Conservation (phyloP, 352 stramenopile species). For the Globisporangium megalacanthum region DNA sequence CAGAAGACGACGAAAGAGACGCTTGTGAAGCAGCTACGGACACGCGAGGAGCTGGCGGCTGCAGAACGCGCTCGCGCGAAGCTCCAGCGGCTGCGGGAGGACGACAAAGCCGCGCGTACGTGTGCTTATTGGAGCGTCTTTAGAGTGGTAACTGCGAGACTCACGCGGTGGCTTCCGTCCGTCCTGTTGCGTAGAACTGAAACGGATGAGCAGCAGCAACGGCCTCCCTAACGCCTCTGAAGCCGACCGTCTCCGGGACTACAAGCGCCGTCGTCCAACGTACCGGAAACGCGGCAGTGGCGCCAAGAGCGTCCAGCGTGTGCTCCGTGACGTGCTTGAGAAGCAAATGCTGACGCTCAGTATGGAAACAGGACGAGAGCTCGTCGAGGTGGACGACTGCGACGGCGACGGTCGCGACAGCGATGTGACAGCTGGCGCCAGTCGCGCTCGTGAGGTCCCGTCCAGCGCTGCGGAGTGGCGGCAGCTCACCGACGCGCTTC, state of each 20-base stretch:
- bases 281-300: conserved; percentile 44
- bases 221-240: conserved; percentile 3
- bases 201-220: not conserved
- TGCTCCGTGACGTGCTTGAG: conserved; percentile 55
- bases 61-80: not conserved
- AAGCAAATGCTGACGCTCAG: conserved; percentile 60
- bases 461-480: conserved; percentile 9
- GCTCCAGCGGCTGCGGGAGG: conserved; percentile 6
- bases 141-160: not conserved
- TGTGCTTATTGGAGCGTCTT: not conserved
- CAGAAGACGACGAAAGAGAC: conserved; percentile 11
- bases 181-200: not conserved
- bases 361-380: conserved; percentile 29
- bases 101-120: conserved; percentile 6
- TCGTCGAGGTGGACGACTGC: conserved; percentile 10
- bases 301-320: conserved; percentile 25
- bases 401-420: not conserved
- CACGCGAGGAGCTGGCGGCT: conserved; percentile 3
- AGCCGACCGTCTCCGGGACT: conserved; percentile 13
- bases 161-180: not conserved
- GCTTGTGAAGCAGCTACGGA: conserved; percentile 12
- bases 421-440: not conserved
- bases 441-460: not conserved
- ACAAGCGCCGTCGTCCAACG: conserved; percentile 50
- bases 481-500: conserved; percentile 12